Base-by-base conservation (phyloP, 768 basidiomycete species). In the Calocybe cyanea region DNA sequence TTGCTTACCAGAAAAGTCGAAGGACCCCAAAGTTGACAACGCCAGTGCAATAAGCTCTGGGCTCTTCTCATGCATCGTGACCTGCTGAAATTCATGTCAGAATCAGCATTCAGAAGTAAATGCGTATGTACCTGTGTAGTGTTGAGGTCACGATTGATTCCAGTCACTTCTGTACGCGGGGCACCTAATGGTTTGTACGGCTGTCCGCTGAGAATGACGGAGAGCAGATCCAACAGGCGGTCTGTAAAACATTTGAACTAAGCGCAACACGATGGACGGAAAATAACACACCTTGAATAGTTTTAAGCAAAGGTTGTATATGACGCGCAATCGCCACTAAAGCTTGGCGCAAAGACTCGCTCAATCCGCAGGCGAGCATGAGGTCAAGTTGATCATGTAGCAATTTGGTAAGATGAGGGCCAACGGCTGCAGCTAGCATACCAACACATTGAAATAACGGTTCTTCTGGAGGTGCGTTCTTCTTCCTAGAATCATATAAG, bases 391-490 rank as follows among this genome's bases (percentile, higher is more conserved):
- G 88, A 59, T 98, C 96, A 64, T 97, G 96, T 46, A 99, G 75
- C 37, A 95, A 75, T 60, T 95, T 93, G 0, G 96, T 98, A 38
- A 99, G 71, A 63, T 93, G 95, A 2, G 93, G 93, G 0, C 96
- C 96, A 24, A 99, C 93, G 7, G 96, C 91, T 1, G 83, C 80
- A 1, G 94, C 92, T 34, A 99, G 72, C 92, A 97, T 95, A 30
- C 92, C 92, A 48, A 99, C 80, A 65, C 96, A 98, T 73, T 97
- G 91, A 60, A 99, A 98, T 48, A 98, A 92, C 0, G 94, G 87
- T 53, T 92, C 92, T 63, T 97, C 94, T 13, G 86, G 84, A 2
- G 90, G 88, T 1, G 92, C 89, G 59, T 92, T 93, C 73, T 93
- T 95, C 59, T 85, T 83, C 46, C 81, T 85, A 50, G 21, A 35